Evolutionary conservation across 2,329 filamentous ascomycete genomes (phyloP).

Genomic region (Botrytis fragariae): DNA sequence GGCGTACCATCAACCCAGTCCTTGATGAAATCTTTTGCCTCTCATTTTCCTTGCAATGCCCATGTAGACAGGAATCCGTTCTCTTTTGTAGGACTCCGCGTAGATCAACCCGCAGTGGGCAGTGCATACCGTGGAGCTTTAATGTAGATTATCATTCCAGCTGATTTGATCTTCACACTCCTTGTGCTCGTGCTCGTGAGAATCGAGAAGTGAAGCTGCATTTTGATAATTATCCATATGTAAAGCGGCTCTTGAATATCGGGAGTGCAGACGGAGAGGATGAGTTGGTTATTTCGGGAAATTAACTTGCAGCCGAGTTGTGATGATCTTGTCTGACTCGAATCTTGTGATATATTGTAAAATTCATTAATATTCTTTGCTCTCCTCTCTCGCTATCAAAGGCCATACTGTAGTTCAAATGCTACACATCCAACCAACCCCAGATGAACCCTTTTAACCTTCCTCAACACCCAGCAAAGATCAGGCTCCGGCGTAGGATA

Average conservation of each 20-base stretch:
- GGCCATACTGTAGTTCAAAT: background rate
- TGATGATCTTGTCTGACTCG: background rate
- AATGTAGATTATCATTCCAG: no score
- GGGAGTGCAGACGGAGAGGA: background rate
- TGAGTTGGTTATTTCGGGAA: background rate
- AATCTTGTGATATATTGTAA: background rate
- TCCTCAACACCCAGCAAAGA: background rate
- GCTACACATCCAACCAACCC: background rate
- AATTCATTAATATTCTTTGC: background rate
- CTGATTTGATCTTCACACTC: no score
- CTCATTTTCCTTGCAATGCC: no score
- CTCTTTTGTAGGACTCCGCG: no score
- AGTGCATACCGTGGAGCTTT: no score
- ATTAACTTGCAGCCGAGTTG: background rate
- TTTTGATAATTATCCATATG: background rate
- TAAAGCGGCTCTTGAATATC: background rate
- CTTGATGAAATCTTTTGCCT: no score
- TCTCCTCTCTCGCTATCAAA: background rate
- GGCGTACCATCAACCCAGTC: background rate
- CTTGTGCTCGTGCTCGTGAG: background rate
- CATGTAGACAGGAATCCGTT: no score
- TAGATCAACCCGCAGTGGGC: no score
- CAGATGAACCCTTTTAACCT: background rate
- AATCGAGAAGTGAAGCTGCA: background rate
- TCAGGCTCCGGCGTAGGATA: background rate